A percentile compares a stretch with the other conserved stretches of the same genome.
Evolutionary conservation across 306 rosid genomes (phyloP).

Genomic region (Quercus parvula): DNA sequence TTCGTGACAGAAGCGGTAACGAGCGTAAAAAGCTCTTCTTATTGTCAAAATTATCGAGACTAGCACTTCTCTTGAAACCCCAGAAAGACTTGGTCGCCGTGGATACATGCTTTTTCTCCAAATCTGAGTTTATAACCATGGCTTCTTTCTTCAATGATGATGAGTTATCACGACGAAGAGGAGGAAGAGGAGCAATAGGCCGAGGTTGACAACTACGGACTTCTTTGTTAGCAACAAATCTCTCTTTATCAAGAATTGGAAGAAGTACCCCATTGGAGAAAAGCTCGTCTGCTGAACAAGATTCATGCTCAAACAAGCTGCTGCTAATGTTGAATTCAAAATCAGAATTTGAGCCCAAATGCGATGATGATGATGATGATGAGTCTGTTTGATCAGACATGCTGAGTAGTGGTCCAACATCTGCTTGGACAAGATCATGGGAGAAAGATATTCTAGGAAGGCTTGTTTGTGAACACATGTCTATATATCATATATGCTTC

Average conservation of each 20-base stretch:
- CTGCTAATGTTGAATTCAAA: slow-evolving; percentile 64
- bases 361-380: slow-evolving; percentile 4
- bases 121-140: slow-evolving; percentile 22
- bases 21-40: slow-evolving; percentile 47
- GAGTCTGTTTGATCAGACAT: slow-evolving; percentile 31
- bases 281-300: slow-evolving; percentile 85
- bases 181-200: slow-evolving; percentile 30
- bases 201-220: slow-evolving; percentile 8
- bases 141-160: slow-evolving; percentile 43
- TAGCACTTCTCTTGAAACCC: slow-evolving; percentile 84
- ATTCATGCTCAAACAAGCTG: slow-evolving; percentile 27
- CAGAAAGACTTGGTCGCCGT: slow-evolving; percentile 54
- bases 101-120: slow-evolving; percentile 40
- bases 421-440: slow-evolving; percentile 31
- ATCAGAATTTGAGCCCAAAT: slow-evolving; percentile 59
- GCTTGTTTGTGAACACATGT: slow-evolving; percentile 69
- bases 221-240: slow-evolving; percentile 16
- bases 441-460: slow-evolving; percentile 82
- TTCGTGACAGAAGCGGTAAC: slow-evolving; percentile 60
- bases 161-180: slow-evolving; percentile 46
- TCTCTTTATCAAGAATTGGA: slow-evolving; percentile 51
- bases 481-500: background rate
- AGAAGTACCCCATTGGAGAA: slow-evolving; percentile 78
- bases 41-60: slow-evolving; percentile 58
- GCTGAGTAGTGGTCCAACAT: slow-evolving; percentile 16